phyloP scores from a whole-genome alignment of 2,329 filamentous ascomycete species.

The Pseudonectria foliicola region DNA sequence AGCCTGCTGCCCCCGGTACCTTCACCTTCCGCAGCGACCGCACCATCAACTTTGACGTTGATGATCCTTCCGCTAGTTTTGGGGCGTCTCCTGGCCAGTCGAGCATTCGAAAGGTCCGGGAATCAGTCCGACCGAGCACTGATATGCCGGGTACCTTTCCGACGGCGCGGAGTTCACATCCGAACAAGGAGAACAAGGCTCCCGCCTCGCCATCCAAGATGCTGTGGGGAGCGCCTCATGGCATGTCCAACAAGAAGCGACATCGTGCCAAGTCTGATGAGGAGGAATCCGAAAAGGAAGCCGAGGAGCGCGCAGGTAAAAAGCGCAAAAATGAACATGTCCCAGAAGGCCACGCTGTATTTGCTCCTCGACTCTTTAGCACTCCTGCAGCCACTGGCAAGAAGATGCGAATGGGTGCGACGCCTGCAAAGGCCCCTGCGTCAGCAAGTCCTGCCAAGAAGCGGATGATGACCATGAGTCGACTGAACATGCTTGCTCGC shows the following conservation, averaged over 20 bases:
- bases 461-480: constrained; percentile 48
- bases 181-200: constrained; percentile 50
- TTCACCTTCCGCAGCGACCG: constrained; percentile 62
- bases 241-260: constrained; percentile 60
- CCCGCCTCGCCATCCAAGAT: constrained; percentile 27
- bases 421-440: constrained; percentile 15
- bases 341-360: constrained; percentile 44
- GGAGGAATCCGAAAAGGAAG: constrained; percentile 45
- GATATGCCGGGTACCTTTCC: constrained; percentile 52
- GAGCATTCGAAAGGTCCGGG: constrained; percentile 53
- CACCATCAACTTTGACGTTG: constrained; percentile 53
- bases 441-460: constrained; percentile 45
- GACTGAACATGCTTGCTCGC: constrained; percentile 54
- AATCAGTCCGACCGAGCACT: constrained; percentile 37
- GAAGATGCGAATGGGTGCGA: constrained; percentile 27
- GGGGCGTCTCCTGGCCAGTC: constrained; percentile 52
- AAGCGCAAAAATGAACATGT: constrained; percentile 47
- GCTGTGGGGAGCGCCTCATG: constrained; percentile 48
- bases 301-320: constrained; percentile 46
- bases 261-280: constrained; percentile 51
- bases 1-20: constrained; percentile 43
- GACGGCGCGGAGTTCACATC: constrained; percentile 25
- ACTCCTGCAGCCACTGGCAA: constrained; percentile 28
- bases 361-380: constrained; percentile 40
- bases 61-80: constrained; percentile 42